These are phyloP conservation scores for Podaxis mareebaensis DNA, from an alignment of 768 basidiomycete genomes.

Conservation along the genomic window DNA sequence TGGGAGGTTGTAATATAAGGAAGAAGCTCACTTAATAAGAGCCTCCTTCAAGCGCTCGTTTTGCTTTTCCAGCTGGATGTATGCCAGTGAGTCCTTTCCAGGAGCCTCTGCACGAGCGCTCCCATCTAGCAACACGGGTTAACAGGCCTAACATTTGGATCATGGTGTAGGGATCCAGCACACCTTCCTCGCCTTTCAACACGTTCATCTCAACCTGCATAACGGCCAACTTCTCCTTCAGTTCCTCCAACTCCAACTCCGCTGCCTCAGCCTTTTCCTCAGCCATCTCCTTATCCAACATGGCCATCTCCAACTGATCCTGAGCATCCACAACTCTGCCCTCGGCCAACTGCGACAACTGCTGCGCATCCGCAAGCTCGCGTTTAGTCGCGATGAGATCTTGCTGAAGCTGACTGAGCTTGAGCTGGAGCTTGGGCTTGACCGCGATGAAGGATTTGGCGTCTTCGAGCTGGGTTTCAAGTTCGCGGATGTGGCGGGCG, in stretches of 20 bases:
- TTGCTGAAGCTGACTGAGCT: constrained; percentile 77
- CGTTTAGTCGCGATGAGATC: constrained; percentile 78
- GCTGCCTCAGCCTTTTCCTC: constrained; percentile 88
- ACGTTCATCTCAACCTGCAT: constrained; percentile 84
- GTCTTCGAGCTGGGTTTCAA: constrained; percentile 83
- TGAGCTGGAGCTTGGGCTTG: constrained; percentile 89
- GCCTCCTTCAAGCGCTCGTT: constrained; percentile 96
- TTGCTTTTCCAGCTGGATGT: constrained; percentile 92
- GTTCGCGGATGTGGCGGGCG: constrained; percentile 76
- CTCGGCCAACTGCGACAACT: constrained; percentile 73
- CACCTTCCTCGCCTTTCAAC: constrained; percentile 55
- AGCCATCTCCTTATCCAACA: constrained; percentile 95
- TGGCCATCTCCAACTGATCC: constrained; percentile 93
- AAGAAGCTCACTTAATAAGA: constrained; percentile 62
- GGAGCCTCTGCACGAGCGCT: constrained; percentile 24
- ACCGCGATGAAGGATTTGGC: constrained; percentile 82
- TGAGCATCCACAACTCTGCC: constrained; percentile 71
- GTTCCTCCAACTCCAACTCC: constrained; percentile 74
- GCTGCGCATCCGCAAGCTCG: constrained; percentile 73
- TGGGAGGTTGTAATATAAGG: neutral
- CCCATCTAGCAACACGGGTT: constrained; percentile 10
- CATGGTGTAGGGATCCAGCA: constrained; percentile 9
- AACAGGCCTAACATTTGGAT: neutral
- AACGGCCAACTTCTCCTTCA: constrained; percentile 76
- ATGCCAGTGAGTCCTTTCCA: constrained; percentile 61